These are phyloP conservation scores for Trichoderma breve DNA, from an alignment of 2,329 filamentous ascomycete species.

Conservation along the genomic window DNA sequence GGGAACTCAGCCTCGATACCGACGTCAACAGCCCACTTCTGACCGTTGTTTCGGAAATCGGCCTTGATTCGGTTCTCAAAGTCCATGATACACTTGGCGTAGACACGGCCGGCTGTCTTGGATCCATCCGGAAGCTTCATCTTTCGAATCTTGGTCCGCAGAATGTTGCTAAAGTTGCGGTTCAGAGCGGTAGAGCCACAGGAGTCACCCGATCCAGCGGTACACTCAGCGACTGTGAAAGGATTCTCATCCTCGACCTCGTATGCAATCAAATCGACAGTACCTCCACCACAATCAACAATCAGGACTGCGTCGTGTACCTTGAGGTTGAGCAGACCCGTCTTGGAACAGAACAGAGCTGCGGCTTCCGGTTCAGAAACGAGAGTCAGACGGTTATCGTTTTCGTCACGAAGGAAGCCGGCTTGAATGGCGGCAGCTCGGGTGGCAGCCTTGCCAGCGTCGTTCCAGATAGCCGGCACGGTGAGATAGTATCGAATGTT, in stretches of 20 bases:
- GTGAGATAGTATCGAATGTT: slow-evolving; percentile 98
- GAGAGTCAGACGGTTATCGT: slow-evolving; percentile 91
- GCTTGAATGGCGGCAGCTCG: slow-evolving; percentile 95
- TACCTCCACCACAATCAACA: slow-evolving; percentile 97
- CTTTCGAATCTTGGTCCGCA: slow-evolving; percentile 96
- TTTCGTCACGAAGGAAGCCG: slow-evolving; percentile 93
- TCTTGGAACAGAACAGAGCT: slow-evolving; percentile 96
- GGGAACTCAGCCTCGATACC: slow-evolving; percentile 98
- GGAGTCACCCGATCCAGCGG: slow-evolving; percentile 93
- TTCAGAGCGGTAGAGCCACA: slow-evolving; percentile 98
- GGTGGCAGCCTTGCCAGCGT: slow-evolving; percentile 95
- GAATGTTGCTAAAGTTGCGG: slow-evolving; percentile 96
- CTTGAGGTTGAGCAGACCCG: slow-evolving; percentile 91
- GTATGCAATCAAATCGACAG: slow-evolving; percentile 97
- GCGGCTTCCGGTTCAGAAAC: slow-evolving; percentile 97
- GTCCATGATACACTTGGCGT: slow-evolving; percentile 99
- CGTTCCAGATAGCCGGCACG: slow-evolving; percentile 99
- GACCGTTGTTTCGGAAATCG: slow-evolving; percentile 97
- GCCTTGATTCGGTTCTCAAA: slow-evolving; percentile 99
- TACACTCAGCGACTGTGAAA: slow-evolving; percentile 96
- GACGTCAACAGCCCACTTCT: slow-evolving; percentile 98
- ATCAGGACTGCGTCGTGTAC: slow-evolving; percentile 98
- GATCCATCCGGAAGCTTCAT: slow-evolving; percentile 98
- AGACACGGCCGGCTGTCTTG: slow-evolving; percentile 95
- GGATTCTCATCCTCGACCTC: slow-evolving; percentile 97